A percentile compares a stretch with the other conserved stretches of the same genome.
Conservation (phyloP, 2,329 filamentous ascomycete species). For the Epichloe uncinata region DNA sequence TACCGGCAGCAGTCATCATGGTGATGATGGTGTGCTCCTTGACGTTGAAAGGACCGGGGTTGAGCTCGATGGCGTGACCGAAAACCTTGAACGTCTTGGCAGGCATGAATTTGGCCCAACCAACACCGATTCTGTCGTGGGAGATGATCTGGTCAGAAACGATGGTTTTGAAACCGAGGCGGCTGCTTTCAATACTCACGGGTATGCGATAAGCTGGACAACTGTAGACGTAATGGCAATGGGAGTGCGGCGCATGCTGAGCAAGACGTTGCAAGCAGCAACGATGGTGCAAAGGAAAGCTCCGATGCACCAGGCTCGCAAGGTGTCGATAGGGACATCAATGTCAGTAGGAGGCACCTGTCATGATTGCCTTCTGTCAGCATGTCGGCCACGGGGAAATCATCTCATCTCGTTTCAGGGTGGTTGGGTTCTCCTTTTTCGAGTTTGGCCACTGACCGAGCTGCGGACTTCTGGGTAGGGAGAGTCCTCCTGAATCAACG, state of each 20-base stretch:
- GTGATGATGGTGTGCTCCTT: constrained; percentile 37
- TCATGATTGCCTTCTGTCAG: background rate
- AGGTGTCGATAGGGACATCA: constrained; percentile 41
- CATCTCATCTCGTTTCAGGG: too few relatives aligned
- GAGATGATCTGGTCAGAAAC: background rate
- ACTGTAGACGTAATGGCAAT: constrained; percentile 40
- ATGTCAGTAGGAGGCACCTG: constrained; percentile 30
- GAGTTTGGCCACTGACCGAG: constrained; percentile 12
- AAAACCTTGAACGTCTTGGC: constrained; percentile 18
- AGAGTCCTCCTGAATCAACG: constrained; percentile 39
- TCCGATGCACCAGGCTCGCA: constrained; percentile 48
- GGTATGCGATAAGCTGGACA: constrained; percentile 41
- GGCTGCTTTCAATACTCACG: constrained; percentile 14
- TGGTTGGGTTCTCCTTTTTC: too few relatives aligned
- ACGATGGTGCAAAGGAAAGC: constrained; percentile 43
- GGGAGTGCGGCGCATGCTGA: constrained; percentile 34
- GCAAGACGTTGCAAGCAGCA: constrained; percentile 42
- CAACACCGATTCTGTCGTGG: constrained; percentile 14
- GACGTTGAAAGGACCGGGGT: constrained; percentile 30
- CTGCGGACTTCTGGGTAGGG: constrained; percentile 16
- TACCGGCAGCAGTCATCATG: constrained; percentile 28
- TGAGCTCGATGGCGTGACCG: constrained; percentile 20
- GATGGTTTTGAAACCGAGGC: background rate
- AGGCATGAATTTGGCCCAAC: constrained; percentile 21
- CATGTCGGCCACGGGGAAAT: background rate